Percentiles rank a stretch among this genome's conserved stretches.
phyloP scores from a whole-genome alignment of 495 filamentous ascomycete species.

The Penicillium cosmopolitanum region DNA sequence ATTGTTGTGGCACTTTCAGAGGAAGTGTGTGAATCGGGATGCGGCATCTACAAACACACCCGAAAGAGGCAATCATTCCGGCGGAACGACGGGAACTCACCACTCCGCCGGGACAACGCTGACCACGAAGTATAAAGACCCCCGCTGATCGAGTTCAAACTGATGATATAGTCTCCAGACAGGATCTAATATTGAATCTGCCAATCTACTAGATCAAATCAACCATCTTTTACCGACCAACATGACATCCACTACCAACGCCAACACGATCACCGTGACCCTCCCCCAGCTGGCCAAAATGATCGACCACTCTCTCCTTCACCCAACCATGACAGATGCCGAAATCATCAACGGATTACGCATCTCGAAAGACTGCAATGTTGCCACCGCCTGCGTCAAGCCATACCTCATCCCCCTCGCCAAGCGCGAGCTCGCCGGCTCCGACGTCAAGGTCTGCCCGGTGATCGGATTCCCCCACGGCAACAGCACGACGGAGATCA shows the following conservation, averaged over 20 bases:
- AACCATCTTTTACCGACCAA: no score
- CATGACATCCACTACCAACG: neutral
- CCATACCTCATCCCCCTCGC: constrained; percentile 56
- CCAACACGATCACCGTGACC: constrained; percentile 50
- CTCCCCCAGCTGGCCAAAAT: constrained; percentile 56
- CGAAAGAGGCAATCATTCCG: no score
- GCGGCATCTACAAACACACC: no score
- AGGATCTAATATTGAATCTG: no score
- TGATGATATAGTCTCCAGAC: no score
- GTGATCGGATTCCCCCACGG: constrained; percentile 65
- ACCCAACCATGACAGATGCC: constrained; percentile 61
- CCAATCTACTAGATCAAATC: no score
- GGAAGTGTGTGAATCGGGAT: no score
- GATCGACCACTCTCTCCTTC: constrained; percentile 64
- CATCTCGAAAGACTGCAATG: constrained; percentile 47
- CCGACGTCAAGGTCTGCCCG: constrained; percentile 54
- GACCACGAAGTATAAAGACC: no score
- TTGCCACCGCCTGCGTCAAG: constrained; percentile 61
- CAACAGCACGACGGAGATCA: constrained; percentile 56
- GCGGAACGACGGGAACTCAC: no score
- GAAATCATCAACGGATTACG: constrained; percentile 54
- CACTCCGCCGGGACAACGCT: no score
- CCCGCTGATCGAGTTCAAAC: no score
- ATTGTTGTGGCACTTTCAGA: no score
- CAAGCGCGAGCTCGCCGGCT: constrained; percentile 45